Evolutionary conservation across 1,284 basidiomycete genomes (phyloP).

Genomic region (Boletus mariae): DNA sequence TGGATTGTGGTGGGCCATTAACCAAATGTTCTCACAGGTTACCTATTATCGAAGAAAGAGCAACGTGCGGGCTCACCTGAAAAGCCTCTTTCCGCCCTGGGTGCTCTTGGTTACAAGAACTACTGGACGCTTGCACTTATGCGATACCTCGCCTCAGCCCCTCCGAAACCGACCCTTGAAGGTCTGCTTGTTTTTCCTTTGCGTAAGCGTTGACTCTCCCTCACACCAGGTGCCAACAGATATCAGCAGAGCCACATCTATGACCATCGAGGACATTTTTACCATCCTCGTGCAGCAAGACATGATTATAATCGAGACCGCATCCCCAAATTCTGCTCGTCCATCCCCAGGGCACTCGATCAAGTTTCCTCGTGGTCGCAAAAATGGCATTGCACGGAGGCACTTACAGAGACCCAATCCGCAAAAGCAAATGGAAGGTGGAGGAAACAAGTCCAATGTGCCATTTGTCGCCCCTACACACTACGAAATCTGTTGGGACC

Average conservation of each 20-base stretch:
- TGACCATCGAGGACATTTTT: constrained; percentile 89
- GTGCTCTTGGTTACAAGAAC: constrained; percentile 87
- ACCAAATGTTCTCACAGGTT: constrained; percentile 55
- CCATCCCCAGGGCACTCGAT: constrained; percentile 74
- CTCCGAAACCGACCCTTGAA: constrained; percentile 66
- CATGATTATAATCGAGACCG: constrained; percentile 67
- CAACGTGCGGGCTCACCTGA: constrained; percentile 85
- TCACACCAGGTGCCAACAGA: constrained; percentile 47
- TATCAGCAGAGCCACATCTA: constrained; percentile 82
- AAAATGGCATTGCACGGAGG: constrained; percentile 58
- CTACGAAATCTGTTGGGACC: constrained; percentile 79
- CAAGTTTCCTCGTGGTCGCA: constrained; percentile 67
- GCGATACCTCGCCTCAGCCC: constrained; percentile 67
- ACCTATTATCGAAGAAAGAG: constrained; percentile 94
- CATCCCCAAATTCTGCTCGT: constrained; percentile 44
- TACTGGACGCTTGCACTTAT: constrained; percentile 96
- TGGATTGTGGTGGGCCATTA: constrained; percentile 5
- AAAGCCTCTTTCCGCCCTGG: constrained; percentile 87
- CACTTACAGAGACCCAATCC: constrained; percentile 59
- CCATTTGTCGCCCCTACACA: constrained; percentile 67
- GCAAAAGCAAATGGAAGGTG: constrained; percentile 46
- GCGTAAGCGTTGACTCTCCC: constrained; percentile 12
- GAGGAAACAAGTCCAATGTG: constrained; percentile 37
- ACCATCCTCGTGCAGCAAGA: constrained; percentile 72
- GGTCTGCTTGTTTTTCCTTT: constrained; percentile 46